Base-by-base conservation (phyloP, 768 basidiomycete genomes). In the Candolleomyces efflorescens region DNA sequence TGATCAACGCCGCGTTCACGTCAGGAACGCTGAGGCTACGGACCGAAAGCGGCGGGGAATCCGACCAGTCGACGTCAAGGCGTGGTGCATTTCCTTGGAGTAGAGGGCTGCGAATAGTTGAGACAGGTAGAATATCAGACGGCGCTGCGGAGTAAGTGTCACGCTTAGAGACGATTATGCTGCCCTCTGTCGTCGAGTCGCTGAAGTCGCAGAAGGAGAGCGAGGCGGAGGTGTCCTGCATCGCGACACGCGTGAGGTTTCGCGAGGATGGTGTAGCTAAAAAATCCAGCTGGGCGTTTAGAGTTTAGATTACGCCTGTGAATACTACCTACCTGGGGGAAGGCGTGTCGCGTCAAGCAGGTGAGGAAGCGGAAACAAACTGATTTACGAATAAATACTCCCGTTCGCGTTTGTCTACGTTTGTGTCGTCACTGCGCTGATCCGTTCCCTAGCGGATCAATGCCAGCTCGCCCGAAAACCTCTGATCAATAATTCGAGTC, bases 61-160 rank as follows among this genome's bases (percentile, higher is more conserved):
- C 44, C 11, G 57, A 39, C 57, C 57, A 58, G 18, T 58, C 57
- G 22, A 58, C 57, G 24, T 58, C 51, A 52, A 58, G 50, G 50
- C 57, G 57, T 13, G 50, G 57, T 18, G 57, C 48, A 23, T 7
- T 32, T 11, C 32, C 23, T 45, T 15, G 57, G 50, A 37, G 43
- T 17, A 18, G 3, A 22, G 51, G 39, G 20, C 47, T 32, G 5
- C 46, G 18, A 18, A 43, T n/a, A 2, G 38, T 37, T 1, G 49
- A 36, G 37, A 39, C 32, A 5, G 32, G 32, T 5, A 32, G 1
- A 11, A 5, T 7, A 11, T 32, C 32, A 32, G 32, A 32, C 5
- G 32, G 32, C 5, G 32, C 32, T 7, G 32, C 32, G 32, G 32
- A 11, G 32, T 11, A 32, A 11, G 6, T 32, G 11, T 32, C 32